phyloP scores from a whole-genome alignment of 1,139 yeast species.

The Entelexis paramagnoliae region DNA sequence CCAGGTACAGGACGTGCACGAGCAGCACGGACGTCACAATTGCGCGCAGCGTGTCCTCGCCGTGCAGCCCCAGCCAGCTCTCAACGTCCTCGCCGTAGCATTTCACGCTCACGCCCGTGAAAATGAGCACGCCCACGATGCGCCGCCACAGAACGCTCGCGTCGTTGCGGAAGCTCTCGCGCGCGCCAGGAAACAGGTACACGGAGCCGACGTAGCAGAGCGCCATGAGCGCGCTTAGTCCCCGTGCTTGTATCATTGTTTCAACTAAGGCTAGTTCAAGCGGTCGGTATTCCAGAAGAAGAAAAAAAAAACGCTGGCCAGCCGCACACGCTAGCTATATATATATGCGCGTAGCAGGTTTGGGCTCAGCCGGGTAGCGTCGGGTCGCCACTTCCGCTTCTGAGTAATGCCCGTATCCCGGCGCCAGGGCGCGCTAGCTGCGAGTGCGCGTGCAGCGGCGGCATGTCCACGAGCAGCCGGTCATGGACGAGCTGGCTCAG shows the following conservation, averaged over 20 bases:
- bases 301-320: too few species aligned
- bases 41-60: background rate
- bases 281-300: too few species aligned
- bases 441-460: too few species aligned
- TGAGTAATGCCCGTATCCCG: background rate
- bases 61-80: slow-evolving; percentile 9
- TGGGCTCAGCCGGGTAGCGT: background rate
- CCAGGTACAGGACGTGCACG: slow-evolving; percentile 12
- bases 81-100: background rate
- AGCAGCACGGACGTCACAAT: background rate
- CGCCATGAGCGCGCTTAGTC: slow-evolving; percentile 6
- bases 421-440: too few species aligned
- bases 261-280: too few species aligned
- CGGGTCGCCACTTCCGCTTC: background rate
- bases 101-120: slow-evolving; percentile 4
- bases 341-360: background rate
- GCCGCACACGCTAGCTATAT: too few species aligned
- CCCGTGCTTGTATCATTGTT: slow-evolving; percentile 14
- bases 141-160: slow-evolving; percentile 14
- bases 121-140: slow-evolving; percentile 11
- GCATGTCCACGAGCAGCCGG: background rate
- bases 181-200: slow-evolving; percentile 20
- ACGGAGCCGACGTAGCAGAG: slow-evolving; percentile 20
- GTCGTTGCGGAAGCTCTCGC: slow-evolving; percentile 7
- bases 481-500: slow-evolving; percentile 16